Conservation (phyloP, 805 yeast genomes). For the Ascoidea tarda region DNA sequence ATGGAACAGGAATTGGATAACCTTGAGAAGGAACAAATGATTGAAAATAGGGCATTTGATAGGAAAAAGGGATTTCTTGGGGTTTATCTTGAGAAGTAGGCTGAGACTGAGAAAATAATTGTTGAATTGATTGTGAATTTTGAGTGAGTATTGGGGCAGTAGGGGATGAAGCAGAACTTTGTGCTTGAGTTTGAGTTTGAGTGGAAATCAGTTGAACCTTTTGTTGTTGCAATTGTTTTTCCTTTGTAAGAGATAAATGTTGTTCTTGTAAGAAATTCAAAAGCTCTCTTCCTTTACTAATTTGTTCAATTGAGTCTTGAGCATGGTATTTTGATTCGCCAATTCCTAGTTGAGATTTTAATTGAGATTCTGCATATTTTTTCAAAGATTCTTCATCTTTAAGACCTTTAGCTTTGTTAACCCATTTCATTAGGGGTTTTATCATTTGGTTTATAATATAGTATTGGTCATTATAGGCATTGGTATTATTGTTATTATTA, state of each 20-base stretch:
- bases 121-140: constrained; percentile 2
- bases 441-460: constrained; percentile 34
- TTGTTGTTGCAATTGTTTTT: no score
- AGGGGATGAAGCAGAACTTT: no score
- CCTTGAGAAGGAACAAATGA: constrained; percentile 2
- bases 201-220: no score
- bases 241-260: background rate
- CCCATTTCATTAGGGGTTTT: constrained; percentile 39
- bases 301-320: constrained; percentile 12
- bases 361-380: constrained; percentile 45
- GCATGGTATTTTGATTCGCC: constrained; percentile 20
- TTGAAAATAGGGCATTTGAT: background rate
- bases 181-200: no score
- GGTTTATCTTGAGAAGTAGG: constrained; percentile 22
- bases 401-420: constrained; percentile 35
- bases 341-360: constrained; percentile 53
- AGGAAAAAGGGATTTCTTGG: background rate
- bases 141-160: background rate
- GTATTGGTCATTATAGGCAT: constrained; percentile 12
- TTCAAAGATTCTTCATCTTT: constrained; percentile 43
- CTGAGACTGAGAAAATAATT: constrained; percentile 20
- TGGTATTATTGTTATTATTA: background rate
- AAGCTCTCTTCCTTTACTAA: constrained; percentile 69
- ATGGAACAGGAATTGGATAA: constrained; percentile 2
- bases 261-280: constrained; percentile 45